Base-by-base conservation (phyloP, 2,329 filamentous ascomycete species). In the Cercospora zeae-maydis region DNA sequence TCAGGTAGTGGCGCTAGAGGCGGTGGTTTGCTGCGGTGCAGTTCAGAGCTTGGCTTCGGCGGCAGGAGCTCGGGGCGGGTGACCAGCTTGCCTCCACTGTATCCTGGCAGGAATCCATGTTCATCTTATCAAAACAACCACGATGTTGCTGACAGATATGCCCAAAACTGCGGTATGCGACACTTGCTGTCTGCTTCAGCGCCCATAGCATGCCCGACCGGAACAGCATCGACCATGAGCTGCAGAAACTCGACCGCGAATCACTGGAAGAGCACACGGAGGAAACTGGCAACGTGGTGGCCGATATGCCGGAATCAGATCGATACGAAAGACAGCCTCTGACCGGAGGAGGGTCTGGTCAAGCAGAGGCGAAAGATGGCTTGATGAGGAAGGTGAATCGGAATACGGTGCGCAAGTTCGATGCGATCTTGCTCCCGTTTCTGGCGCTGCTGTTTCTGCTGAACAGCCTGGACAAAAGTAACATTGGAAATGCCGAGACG, bases 401-500 rank as follows among this genome's bases (percentile, higher is more conserved):
- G 9, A 71, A 76, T 10, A 80, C 78, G 14, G 70, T 81, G 31
- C 73, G 77, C 58, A 83, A 83, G 71, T 75, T 84, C 54, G 82
- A 84, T 70, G 74, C 75, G 24, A 71, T 82, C 27, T 74, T 84
- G 6, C 72, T 84, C 13, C 82, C 81, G 1, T 83, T 83, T 64
- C 77, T 83, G 7, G 80, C 81, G 3, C 66, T 82, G 16, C 71
- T 84, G 36, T 84, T 83, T 68, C 75, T 84, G 7, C 78, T 83
- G 67, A 83, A 83, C 71, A 78, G 78, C 53, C 74, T 84, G 16
- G 82, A 84, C 72, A 81, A 82, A 63, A 78, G 78, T 14, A 84
- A 84, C 66, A 80, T 84, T 63, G 82, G 82, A 60, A 84, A 83
- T 73, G 82, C 82, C 11, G 81, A 83, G 63, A 83, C 81, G 6